A percentile compares a stretch with the other conserved stretches of the same genome.
These are phyloP conservation scores for Vicia villosa DNA, from an alignment of 306 rosid species.

Conservation along the genomic window DNA sequence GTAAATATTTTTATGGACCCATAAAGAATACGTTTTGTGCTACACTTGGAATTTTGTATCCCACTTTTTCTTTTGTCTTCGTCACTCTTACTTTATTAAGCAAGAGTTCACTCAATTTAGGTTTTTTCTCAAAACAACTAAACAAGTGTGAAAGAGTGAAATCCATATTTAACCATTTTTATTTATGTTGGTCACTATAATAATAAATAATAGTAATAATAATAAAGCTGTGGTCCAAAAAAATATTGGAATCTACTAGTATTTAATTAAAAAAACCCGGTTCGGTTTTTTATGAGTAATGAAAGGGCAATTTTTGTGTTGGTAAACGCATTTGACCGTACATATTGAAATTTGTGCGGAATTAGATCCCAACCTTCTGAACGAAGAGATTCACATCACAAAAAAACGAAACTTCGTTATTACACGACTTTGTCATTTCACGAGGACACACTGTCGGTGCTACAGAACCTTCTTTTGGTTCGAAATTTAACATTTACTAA, in stretches of 20 bases:
- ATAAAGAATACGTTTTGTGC: conserved; percentile 35
- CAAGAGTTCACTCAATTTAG: conserved; percentile 6
- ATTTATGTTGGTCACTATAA: neutral
- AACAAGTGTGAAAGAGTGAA: conserved; percentile 11
- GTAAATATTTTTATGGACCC: conserved; percentile 34
- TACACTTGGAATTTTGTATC: neutral
- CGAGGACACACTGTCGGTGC: conserved; percentile 68
- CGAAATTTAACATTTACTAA: conserved; percentile 13
- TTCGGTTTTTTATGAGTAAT: conserved; percentile 33
- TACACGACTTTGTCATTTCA: conserved; percentile 37
- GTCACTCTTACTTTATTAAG: conserved; percentile 1
- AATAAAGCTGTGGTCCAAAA: conserved; percentile 23
- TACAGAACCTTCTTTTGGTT: neutral
- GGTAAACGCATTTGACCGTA: conserved; percentile 32
- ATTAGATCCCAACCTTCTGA: conserved; percentile 45
- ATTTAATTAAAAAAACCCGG: neutral
- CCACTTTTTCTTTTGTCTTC: conserved; percentile 12
- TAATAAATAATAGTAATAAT: neutral
- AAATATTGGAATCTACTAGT: too few species aligned
- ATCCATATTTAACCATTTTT: neutral
- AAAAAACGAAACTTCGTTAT: conserved; percentile 24
- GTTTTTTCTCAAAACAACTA: conserved; percentile 7
- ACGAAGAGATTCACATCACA: conserved; percentile 34
- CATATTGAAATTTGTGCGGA: conserved; percentile 23
- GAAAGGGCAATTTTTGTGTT: conserved; percentile 18